A percentile compares a stretch with the other conserved stretches of the same genome.
Evolutionary conservation across 495 filamentous ascomycete species (phyloP).

Genomic region (Aspergillus coremiiformis): DNA sequence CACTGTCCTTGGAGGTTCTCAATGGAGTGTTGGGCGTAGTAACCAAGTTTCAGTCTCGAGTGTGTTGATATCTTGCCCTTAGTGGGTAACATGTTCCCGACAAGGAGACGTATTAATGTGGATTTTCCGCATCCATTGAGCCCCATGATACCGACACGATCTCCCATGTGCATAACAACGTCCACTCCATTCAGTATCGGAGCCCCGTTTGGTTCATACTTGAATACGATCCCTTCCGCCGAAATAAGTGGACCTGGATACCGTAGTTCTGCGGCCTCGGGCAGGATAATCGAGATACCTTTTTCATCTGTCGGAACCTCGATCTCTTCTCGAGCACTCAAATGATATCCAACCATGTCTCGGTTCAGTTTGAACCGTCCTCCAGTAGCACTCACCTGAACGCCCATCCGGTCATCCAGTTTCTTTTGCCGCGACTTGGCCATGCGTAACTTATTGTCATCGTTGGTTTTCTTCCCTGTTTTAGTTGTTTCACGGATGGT

Average conservation of each 20-base stretch:
- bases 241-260: conserved; percentile 67
- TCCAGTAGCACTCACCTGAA: conserved; percentile 63
- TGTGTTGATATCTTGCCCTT: conserved; percentile 54
- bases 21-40: conserved; percentile 72
- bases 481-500: conserved; percentile 64
- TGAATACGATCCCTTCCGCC: conserved; percentile 56
- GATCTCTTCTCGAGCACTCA: conserved; percentile 52
- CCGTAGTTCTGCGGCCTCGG: conserved; percentile 56
- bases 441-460: conserved; percentile 72
- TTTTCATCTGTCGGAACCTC: conserved; percentile 61
- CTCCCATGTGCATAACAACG: conserved; percentile 58
- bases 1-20: conserved; percentile 52
- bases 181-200: conserved; percentile 49
- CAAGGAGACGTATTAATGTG: conserved; percentile 55
- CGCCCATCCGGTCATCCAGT: conserved; percentile 68
- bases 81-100: conserved; percentile 31
- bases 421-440: conserved; percentile 75
- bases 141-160: conserved; percentile 65
- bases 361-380: conserved; percentile 71
- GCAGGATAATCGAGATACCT: conserved; percentile 48
- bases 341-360: conserved; percentile 56
- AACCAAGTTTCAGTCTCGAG: conserved; percentile 57
- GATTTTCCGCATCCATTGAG: conserved; percentile 71
- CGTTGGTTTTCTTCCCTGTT: conserved; percentile 61
- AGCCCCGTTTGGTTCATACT: conserved; percentile 40